Evolutionary conservation across 306 rosid species (phyloP), one percentile per base, ranked within the genome.

Genomic region (Cucumis cinereus): DNA sequence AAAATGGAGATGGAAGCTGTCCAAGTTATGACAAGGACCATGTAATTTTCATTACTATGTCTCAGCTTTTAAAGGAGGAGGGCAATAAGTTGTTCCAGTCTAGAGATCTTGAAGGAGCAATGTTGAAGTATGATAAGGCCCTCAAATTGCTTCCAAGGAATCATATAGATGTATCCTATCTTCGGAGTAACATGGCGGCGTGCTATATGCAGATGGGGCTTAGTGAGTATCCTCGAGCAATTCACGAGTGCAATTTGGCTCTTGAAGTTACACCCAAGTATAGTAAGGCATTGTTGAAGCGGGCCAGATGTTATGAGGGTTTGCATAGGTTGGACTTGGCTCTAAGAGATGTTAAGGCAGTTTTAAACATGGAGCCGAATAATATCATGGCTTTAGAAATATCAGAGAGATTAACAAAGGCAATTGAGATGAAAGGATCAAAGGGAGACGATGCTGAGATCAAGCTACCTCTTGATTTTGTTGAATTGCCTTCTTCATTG

Each of bases 161-260:
- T 80, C 98, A 94, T 81, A 80, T 86, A 47, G 97, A 94, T 77
- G 93, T 91, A 41, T 84, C 97, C 54, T 80, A 90, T 86, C 89
- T 94, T 77, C 84, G 95, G 79, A 91, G 98, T 83, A 88, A 91
- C 82, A 84, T 90, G 85, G 97, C 98, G 1, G 89, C 98, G 0
- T 94, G 98, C 82, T 94, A 86, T 78, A 94, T 94, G 97, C 98
- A 94, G 86, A 86, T 91, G 94, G 98, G 97, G 77, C n/a, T 85
- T 23, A 35, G 87, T 38, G 90, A 88, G 81, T 94, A 88, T 52
- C 98, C 98, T 3, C 85, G 89, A 87, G 98, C 98, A 1, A 83
- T 94, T 63, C 87, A 84, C 49, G 97, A 94, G 79, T 94, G 98
- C 77, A 81, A 88, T 85, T 86, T 91, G 84, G 96, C 97, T 77